Percentiles rank a stretch among this genome's conserved stretches.
These are phyloP conservation scores for Usnea hakonensis DNA, from an alignment of 495 filamentous ascomycete genomes.

Conservation along the genomic window DNA sequence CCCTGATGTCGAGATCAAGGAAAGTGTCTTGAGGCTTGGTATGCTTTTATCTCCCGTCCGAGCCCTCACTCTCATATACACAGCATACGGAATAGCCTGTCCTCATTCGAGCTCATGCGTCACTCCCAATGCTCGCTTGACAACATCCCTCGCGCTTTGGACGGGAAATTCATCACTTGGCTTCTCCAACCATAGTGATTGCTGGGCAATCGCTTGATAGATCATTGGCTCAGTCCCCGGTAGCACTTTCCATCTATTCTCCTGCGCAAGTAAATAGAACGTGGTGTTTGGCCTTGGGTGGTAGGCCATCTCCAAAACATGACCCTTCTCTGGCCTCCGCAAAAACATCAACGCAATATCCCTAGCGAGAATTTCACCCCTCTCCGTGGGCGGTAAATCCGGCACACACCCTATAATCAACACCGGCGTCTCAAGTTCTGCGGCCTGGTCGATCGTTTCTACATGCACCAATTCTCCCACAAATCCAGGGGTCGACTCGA, in stretches of 20 bases:
- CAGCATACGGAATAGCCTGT: not conserved
- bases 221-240: not conserved
- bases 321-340: not conserved
- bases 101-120: not conserved
- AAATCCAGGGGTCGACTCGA: not conserved
- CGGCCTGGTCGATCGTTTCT: not conserved
- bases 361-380: not conserved
- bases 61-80: not conserved
- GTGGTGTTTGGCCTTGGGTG: not conserved
- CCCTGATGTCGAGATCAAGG: too few relatives aligned
- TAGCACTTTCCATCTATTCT: not conserved
- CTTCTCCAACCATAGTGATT: not conserved
- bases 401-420: not conserved
- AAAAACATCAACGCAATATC: not conserved
- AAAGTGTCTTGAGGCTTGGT: too few relatives aligned
- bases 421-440: not conserved
- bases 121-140: not conserved
- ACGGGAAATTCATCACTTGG: not conserved
- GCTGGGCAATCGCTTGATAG: not conserved
- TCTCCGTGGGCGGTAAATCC: not conserved
- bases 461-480: not conserved
- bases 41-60: too few relatives aligned
- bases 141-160: not conserved
- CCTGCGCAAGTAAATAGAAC: not conserved
- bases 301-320: not conserved